Evolutionary conservation across 768 basidiomycete species (phyloP), one percentile per base, ranked within the genome.

Genomic region (Termitomyces titanicus): DNA sequence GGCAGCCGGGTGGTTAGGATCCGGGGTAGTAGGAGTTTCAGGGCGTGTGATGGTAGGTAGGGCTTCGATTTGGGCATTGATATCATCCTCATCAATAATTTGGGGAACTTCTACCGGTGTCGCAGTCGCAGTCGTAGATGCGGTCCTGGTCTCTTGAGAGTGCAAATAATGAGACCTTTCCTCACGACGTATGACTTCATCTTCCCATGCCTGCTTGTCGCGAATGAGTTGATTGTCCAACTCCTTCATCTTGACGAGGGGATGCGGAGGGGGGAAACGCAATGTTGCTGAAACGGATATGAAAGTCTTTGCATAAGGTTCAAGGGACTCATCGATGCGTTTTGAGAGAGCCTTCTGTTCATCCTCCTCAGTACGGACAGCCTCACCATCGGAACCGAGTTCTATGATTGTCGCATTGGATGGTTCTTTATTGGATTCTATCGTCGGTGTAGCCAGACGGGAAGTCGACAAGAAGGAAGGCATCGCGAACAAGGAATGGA

Each of bases 261-360:
- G 89, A 65, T 92, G 88, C 4, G 97, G 97, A 22, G 96, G 94
- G 13, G 88, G 91, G 67, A 97, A 97, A 5, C 92, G 84, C 45
- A 98, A 74, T 0, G 94, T 93, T 0, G 95, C 89, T 2, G 95
- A 98, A 40, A 94, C 91, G 2, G 97, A 98, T 29, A 98, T 89
- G 64, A 94, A 93, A 2, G 91, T 94, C 57, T 76, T 84, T 61
- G 78, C 74, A 67, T 97, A 99, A 2, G 91, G 89, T 38, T 89
- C 82, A n/a, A 95, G 76, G 0, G 90, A 85, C 51, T 88, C 77
- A 47, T 91, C 84, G 31, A 97, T 93, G 18, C 91, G 83, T 51
- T 81, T 78, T 6, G 93, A 86, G 8, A 94, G 79, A 44, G 80
- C 78, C 24, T 82, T 66, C 54, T 82, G 85, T 55, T 88, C 87